These are phyloP conservation scores for Cystobasidium ongulense DNA, from an alignment of 768 basidiomycete species.

Conservation along the genomic window DNA sequence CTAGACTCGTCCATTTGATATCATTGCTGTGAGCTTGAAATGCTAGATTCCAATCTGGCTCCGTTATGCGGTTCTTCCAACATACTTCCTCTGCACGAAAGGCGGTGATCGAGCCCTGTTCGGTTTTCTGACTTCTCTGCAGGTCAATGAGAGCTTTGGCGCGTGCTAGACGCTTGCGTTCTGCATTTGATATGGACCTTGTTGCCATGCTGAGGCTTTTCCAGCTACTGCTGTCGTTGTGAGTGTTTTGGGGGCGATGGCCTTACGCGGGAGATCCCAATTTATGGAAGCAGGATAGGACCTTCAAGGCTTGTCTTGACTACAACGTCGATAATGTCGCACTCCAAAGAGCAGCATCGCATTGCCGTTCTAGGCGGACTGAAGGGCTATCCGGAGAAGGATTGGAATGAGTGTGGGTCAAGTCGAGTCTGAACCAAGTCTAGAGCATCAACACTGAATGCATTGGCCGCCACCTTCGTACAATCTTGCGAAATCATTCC, in stretches of 20 bases:
- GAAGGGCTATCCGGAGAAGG: background rate
- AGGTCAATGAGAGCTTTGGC: background rate
- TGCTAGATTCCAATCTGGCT: constrained; percentile 14
- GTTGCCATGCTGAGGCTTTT: background rate
- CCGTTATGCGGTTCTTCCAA: constrained; percentile 13
- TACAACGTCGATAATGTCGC: background rate
- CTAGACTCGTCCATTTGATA: background rate
- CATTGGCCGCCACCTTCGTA: too few relatives aligned
- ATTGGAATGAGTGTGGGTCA: constrained; percentile 16
- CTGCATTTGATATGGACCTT: background rate
- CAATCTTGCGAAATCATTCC: too few relatives aligned
- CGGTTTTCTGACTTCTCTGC: background rate
- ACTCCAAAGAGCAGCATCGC: background rate
- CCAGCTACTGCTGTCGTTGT: background rate
- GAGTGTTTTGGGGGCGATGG: too few relatives aligned
- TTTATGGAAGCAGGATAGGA: background rate
- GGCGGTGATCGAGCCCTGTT: constrained; percentile 5
- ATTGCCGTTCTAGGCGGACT: background rate
- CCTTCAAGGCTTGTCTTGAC: background rate
- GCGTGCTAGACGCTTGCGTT: constrained; percentile 21
- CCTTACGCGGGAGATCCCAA: too few relatives aligned
- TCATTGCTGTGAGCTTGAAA: background rate
- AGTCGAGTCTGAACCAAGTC: background rate
- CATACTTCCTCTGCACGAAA: constrained; percentile 21
- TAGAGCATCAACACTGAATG: too few relatives aligned